phyloP scores from a whole-genome alignment of 2,329 filamentous ascomycete species.

The Fusarium agapanthi region DNA sequence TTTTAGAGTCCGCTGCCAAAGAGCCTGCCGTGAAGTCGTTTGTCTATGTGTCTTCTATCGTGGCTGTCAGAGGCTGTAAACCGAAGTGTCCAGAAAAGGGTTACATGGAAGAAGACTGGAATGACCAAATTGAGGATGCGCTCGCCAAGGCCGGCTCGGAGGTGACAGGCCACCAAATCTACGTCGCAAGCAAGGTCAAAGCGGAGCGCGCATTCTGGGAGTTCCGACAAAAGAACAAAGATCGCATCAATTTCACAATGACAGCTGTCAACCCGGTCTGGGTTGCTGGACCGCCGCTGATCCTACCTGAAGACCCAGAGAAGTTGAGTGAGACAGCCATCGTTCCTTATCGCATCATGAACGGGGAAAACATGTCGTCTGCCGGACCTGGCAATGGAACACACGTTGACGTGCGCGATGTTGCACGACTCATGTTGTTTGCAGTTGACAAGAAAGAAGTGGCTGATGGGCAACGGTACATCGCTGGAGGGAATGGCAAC shows the following conservation, averaged over 20 bases:
- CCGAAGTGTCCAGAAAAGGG: background rate
- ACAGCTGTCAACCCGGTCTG: conserved; percentile 17
- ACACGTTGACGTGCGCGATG: conserved; percentile 17
- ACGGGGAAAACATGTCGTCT: background rate
- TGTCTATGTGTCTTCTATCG: conserved; percentile 11
- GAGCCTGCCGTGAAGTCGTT: background rate
- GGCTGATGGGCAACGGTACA: conserved; percentile 11
- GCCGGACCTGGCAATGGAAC: conserved; percentile 10
- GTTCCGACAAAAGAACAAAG: background rate
- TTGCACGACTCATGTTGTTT: conserved; percentile 9
- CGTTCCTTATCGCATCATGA: conserved; percentile 12
- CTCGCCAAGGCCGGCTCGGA: background rate
- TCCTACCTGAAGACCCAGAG: conserved; percentile 3
- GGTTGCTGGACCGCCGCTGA: conserved; percentile 6
- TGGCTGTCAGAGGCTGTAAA: background rate
- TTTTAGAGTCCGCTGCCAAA: background rate
- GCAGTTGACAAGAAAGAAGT: background rate
- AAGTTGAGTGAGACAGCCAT: conserved; percentile 22
- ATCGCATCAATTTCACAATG: background rate
- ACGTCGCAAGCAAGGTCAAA: conserved; percentile 14
- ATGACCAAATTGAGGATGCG: conserved; percentile 11
- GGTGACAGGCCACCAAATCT: conserved; percentile 12
- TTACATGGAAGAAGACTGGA: conserved; percentile 17
- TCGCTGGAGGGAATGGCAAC: background rate
- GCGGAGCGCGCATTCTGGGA: conserved; percentile 22